Percentiles rank a stretch among this genome's conserved stretches.
phyloP scores from a whole-genome alignment of 2,329 filamentous ascomycete genomes.

The Aspergillus nomiae region DNA sequence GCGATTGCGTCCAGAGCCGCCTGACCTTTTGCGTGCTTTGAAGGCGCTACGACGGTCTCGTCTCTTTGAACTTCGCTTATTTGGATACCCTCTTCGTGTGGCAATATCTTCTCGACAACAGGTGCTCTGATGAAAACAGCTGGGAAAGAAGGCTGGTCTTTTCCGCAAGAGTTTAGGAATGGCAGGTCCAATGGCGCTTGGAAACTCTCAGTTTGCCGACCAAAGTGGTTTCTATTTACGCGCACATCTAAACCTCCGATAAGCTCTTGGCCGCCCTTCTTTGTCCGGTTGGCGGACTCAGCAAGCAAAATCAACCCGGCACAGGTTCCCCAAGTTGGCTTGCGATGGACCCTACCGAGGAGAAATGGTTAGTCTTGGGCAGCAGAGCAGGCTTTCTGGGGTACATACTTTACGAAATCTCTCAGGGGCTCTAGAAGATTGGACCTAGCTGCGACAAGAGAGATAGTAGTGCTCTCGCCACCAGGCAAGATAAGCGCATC shows the following conservation, averaged over 20 bases:
- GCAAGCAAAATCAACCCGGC: slow-evolving; percentile 90
- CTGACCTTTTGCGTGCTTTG: slow-evolving; percentile 49
- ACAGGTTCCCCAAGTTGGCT: slow-evolving; percentile 93
- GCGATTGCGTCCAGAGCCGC: slow-evolving; percentile 48
- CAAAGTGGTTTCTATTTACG: slow-evolving; percentile 93
- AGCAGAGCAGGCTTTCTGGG: slow-evolving; percentile 1
- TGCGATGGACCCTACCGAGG: slow-evolving; percentile 64
- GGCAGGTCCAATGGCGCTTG: slow-evolving; percentile 72
- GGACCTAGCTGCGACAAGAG: slow-evolving; percentile 79
- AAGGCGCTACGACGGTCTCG: slow-evolving; percentile 61
- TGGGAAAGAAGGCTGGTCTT: slow-evolving; percentile 59
- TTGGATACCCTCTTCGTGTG: slow-evolving; percentile 53
- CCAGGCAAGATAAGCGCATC: slow-evolving; percentile 88
- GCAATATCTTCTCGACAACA: slow-evolving; percentile 81
- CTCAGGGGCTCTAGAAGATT: slow-evolving; percentile 80
- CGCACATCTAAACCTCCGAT: slow-evolving; percentile 89
- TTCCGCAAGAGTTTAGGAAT: slow-evolving; percentile 56
- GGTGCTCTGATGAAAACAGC: slow-evolving; percentile 94
- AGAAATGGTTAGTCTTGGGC: slow-evolving; percentile 19
- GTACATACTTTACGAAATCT: slow-evolving; percentile 82
- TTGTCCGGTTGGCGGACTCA: slow-evolving; percentile 83
- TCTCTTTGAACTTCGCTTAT: slow-evolving; percentile 49
- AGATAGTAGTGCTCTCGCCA: slow-evolving; percentile 92
- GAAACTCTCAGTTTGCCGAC: slow-evolving; percentile 90
- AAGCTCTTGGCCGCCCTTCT: slow-evolving; percentile 87